phyloP scores from a whole-genome alignment of 495 filamentous ascomycete genomes.

The Penicillium verhagenii region DNA sequence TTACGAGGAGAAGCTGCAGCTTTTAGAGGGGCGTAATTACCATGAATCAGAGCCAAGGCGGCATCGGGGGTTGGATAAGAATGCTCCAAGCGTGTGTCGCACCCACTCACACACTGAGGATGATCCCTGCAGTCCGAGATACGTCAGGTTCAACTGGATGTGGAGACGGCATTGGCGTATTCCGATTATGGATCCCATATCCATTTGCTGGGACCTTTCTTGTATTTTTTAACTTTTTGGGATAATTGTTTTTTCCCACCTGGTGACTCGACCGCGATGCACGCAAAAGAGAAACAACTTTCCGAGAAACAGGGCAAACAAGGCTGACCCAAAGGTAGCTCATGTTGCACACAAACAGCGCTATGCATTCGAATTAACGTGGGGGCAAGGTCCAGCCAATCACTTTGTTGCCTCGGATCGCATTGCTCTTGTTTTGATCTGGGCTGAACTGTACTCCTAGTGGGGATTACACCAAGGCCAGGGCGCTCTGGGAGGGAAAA shows the following conservation, averaged over 20 bases:
- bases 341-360: constrained; percentile 8
- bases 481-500: constrained; percentile 1
- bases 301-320: neutral
- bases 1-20: constrained; percentile 4
- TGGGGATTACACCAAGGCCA: constrained; percentile 1
- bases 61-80: constrained; percentile 9
- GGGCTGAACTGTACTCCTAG: constrained; percentile 11
- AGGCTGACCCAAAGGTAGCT: constrained; percentile 2
- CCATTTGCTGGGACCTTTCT: neutral
- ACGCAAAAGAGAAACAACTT: neutral
- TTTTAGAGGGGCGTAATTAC: constrained; percentile 1
- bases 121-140: constrained; percentile 29
- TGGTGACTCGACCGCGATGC: neutral
- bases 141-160: constrained; percentile 25
- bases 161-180: constrained; percentile 11
- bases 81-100: constrained; percentile 10
- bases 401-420: constrained; percentile 1
- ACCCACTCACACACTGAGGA: constrained; percentile 14
- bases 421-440: constrained; percentile 13
- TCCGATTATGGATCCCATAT: constrained; percentile 3
- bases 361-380: neutral
- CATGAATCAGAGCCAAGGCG: constrained; percentile 7
- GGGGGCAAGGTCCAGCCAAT: constrained; percentile 16
- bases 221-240: neutral
- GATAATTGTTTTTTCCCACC: neutral